Conservation (phyloP, 768 basidiomycete species). For the Boletus rubroflammeus region DNA sequence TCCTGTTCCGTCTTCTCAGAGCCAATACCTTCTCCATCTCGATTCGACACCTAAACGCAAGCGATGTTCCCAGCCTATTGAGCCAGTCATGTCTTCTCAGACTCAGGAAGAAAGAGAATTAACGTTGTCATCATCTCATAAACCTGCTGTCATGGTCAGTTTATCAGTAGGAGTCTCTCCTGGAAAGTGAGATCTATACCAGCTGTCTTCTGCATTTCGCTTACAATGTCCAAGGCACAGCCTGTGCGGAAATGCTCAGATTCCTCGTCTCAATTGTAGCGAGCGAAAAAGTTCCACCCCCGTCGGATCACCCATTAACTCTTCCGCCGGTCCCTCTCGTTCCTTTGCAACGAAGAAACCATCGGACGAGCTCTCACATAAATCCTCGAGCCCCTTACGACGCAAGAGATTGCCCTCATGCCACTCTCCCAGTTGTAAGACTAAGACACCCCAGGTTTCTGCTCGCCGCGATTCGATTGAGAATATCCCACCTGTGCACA, state of each 20-base stretch:
- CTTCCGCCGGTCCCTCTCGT: background rate
- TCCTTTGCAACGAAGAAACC: slow-evolving; percentile 1
- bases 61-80: slow-evolving; percentile 24
- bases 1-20: slow-evolving; percentile 30
- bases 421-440: slow-evolving; percentile 4
- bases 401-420: background rate
- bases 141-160: background rate
- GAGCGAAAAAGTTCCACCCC: slow-evolving; percentile 2
- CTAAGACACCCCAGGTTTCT: background rate
- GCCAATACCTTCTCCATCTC: slow-evolving; percentile 31
- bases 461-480: slow-evolving; percentile 2
- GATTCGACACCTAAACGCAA: slow-evolving; percentile 36
- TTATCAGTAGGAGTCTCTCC: background rate
- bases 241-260: background rate
- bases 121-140: slow-evolving; percentile 5
- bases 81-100: slow-evolving; percentile 31
- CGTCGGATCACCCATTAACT: background rate
- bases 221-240: slow-evolving; percentile 12
- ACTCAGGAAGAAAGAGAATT: slow-evolving; percentile 32
- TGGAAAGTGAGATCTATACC: slow-evolving; percentile 16
- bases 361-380: background rate
- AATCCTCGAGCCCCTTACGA: background rate
- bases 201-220: background rate
- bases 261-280: background rate
- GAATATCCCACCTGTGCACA: slow-evolving; percentile 1